These are phyloP conservation scores for Globisporangium yorkense DNA, from an alignment of 352 stramenopile genomes.

Conservation along the genomic window DNA sequence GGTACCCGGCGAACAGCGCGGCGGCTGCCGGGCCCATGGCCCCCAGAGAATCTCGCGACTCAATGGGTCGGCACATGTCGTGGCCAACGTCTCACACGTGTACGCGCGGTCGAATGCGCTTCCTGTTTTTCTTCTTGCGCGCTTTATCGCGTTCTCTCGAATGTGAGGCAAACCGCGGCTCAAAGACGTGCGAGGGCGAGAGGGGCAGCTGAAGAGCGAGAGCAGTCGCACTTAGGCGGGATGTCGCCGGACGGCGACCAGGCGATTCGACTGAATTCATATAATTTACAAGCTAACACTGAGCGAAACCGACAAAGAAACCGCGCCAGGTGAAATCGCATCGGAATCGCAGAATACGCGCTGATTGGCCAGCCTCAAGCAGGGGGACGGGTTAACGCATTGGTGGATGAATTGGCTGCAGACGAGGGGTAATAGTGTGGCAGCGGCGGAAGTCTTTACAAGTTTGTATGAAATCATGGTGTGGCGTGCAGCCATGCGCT, in stretches of 20 bases:
- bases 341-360: background rate
- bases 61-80: slow-evolving; percentile 79
- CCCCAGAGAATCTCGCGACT: slow-evolving; percentile 77
- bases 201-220: background rate
- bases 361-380: slow-evolving; percentile 5
- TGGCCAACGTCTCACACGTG: slow-evolving; percentile 7
- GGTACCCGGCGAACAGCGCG: slow-evolving; percentile 72
- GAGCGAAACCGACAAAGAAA: slow-evolving; percentile 4
- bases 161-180: background rate
- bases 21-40: slow-evolving; percentile 67
- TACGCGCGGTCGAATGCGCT: slow-evolving; percentile 15
- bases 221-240: background rate
- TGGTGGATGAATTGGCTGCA: background rate
- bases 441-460: background rate
- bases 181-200: background rate
- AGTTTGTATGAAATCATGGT: background rate
- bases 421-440: background rate
- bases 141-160: background rate
- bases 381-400: too few species aligned
- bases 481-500: background rate
- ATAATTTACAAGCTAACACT: background rate
- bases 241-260: background rate
- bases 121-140: slow-evolving; percentile 14
- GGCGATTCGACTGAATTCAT: background rate
- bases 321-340: slow-evolving; percentile 5